Evolutionary conservation across 1,284 basidiomycete genomes (phyloP).

Genomic region (Cryptococcus sp.): DNA sequence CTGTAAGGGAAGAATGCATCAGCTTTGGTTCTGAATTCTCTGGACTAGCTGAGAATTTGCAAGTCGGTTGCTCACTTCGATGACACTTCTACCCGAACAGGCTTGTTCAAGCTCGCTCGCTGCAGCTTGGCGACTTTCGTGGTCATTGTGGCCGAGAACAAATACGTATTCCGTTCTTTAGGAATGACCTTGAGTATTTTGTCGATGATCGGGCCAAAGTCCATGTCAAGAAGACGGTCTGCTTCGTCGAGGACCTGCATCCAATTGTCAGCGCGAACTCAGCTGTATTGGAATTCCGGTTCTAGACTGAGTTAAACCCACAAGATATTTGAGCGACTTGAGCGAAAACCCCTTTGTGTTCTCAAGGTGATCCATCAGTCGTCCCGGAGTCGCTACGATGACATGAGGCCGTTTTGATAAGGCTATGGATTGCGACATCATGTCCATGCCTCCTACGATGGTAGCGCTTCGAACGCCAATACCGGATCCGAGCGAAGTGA

Average conservation of each 20-base stretch:
- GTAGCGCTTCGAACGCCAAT: constrained; percentile 91
- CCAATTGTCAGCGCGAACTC: background rate
- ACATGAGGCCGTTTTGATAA: constrained; percentile 91
- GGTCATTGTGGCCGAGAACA: constrained; percentile 99
- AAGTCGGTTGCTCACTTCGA: constrained; percentile 67
- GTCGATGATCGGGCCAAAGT: constrained; percentile 96
- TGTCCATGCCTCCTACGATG: constrained; percentile 94
- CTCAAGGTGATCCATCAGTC: constrained; percentile 92
- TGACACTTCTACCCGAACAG: constrained; percentile 91
- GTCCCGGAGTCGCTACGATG: constrained; percentile 95
- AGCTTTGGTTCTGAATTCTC: background rate
- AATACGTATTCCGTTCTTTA: constrained; percentile 89
- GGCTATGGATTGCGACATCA: constrained; percentile 88
- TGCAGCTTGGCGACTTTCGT: constrained; percentile 98
- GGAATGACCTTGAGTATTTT: constrained; percentile 96
- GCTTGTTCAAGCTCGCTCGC: constrained; percentile 90
- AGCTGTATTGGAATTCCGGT: background rate
- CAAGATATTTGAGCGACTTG: constrained; percentile 83
- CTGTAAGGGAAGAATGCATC: constrained; percentile 53
- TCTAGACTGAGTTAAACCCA: constrained; percentile 52
- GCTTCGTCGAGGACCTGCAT: constrained; percentile 92
- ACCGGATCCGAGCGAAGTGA: constrained; percentile 87
- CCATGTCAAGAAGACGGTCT: constrained; percentile 93
- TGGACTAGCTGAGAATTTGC: too few species aligned
- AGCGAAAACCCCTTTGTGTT: constrained; percentile 98